Conservation (phyloP, 768 basidiomycete species). For the Pleurotus citrinopileatus region DNA sequence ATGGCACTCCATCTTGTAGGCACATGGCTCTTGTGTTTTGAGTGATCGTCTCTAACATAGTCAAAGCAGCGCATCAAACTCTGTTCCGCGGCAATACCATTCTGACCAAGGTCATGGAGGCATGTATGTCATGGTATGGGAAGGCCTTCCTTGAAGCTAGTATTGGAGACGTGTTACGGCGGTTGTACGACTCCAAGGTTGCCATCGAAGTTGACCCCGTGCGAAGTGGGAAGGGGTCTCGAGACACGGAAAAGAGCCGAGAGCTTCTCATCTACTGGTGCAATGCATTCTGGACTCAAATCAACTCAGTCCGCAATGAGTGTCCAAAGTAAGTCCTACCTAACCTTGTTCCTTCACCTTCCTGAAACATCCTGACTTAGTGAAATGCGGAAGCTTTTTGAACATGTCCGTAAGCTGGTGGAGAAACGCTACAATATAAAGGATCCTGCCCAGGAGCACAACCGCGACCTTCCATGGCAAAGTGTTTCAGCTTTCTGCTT, state of each 20-base stretch:
- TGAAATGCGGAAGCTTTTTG: slow-evolving; percentile 70
- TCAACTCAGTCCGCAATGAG: slow-evolving; percentile 67
- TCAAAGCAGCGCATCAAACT: slow-evolving; percentile 63
- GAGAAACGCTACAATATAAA: slow-evolving; percentile 58
- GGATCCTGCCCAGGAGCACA: slow-evolving; percentile 36
- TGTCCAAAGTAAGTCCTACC: slow-evolving; percentile 59
- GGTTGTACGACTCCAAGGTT: slow-evolving; percentile 68
- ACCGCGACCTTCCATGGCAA: slow-evolving; percentile 66
- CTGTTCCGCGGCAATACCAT: slow-evolving; percentile 69
- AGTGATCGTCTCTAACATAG: not conserved
- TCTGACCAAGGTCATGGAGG: slow-evolving; percentile 73
- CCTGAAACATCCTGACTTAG: slow-evolving; percentile 35
- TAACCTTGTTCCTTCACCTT: not conserved
- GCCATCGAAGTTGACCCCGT: slow-evolving; percentile 82
- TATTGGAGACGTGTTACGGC: slow-evolving; percentile 67
- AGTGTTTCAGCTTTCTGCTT: slow-evolving; percentile 89
- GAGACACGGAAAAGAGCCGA: slow-evolving; percentile 64
- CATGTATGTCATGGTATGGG: slow-evolving; percentile 83
- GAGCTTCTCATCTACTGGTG: slow-evolving; percentile 77
- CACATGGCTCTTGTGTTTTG: slow-evolving; percentile 11
- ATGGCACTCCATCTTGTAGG: slow-evolving; percentile 64
- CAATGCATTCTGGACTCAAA: slow-evolving; percentile 75
- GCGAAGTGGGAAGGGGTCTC: slow-evolving; percentile 56
- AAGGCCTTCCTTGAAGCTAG: slow-evolving; percentile 76
- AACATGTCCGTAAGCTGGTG: slow-evolving; percentile 68